Evolutionary conservation across 495 filamentous ascomycete genomes (phyloP).

Genomic region (Aspergillus kassunensis): DNA sequence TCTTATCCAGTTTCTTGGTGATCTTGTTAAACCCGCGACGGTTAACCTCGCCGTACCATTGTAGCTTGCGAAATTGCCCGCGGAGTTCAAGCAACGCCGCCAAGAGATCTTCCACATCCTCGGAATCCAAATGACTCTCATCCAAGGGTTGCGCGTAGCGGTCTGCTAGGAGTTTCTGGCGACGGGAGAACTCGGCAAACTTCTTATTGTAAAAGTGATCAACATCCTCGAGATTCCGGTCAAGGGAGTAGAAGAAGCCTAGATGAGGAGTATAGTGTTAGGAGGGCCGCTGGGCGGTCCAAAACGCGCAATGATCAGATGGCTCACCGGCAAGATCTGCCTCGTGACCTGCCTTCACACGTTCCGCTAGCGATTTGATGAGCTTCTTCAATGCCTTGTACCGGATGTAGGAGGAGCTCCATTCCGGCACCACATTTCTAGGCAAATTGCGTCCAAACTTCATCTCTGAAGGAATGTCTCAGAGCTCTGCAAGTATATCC

Average conservation of each 20-base stretch:
- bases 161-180: constrained; percentile 78
- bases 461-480: constrained; percentile 45
- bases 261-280: constrained; percentile 26
- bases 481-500: neutral
- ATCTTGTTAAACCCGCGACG: constrained; percentile 94
- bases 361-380: constrained; percentile 69
- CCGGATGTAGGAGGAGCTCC: constrained; percentile 88
- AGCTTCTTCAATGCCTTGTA: constrained; percentile 96
- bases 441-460: constrained; percentile 83
- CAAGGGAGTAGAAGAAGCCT: constrained; percentile 94
- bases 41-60: constrained; percentile 98
- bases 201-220: constrained; percentile 96
- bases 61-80: constrained; percentile 79
- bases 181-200: constrained; percentile 72
- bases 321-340: constrained; percentile 72
- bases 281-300: constrained; percentile 17
- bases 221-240: constrained; percentile 94
- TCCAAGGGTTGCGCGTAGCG: constrained; percentile 66
- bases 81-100: constrained; percentile 83
- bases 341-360: constrained; percentile 61
- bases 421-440: constrained; percentile 94
- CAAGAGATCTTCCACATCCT: constrained; percentile 86
- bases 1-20: constrained; percentile 96
- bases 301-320: constrained; percentile 6
- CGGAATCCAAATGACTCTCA: constrained; percentile 53